These are phyloP conservation scores for Mangifera indica DNA, from an alignment of 345 rosid species.

Conservation along the genomic window DNA sequence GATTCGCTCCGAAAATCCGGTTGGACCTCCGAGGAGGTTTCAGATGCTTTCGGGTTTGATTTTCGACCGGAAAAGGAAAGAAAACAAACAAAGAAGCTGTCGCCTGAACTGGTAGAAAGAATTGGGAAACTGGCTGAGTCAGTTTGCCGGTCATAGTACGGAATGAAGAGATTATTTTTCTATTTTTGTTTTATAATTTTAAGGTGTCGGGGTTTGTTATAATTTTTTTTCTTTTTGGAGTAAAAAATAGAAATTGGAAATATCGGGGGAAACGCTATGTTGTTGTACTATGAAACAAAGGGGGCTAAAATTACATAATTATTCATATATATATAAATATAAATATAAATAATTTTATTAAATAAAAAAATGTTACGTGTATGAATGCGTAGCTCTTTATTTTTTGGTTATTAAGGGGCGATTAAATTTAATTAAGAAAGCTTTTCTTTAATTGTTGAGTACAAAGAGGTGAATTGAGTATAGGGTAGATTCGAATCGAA, in stretches of 20 bases:
- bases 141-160: constrained; percentile 64
- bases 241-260: constrained; percentile 21
- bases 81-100: constrained; percentile 66
- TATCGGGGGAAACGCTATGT: constrained; percentile 39
- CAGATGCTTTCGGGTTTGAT: constrained; percentile 84
- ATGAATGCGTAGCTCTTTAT: neutral
- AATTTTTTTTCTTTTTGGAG: constrained; percentile 12
- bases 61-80: constrained; percentile 73
- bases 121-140: constrained; percentile 82
- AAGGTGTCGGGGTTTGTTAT: constrained; percentile 19
- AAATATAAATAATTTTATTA: constrained; percentile 13
- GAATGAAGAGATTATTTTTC: neutral
- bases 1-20: constrained; percentile 86
- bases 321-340: constrained; percentile 14
- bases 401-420: too few relatives aligned
- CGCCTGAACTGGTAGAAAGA: constrained; percentile 67
- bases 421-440: too few relatives aligned
- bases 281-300: constrained; percentile 38
- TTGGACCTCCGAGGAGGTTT: constrained; percentile 97
- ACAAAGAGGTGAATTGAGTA: constrained; percentile 25
- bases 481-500: too few relatives aligned
- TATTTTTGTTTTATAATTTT: neutral
- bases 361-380: neutral
- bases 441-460: constrained; percentile 4
- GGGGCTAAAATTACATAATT: constrained; percentile 18